These are phyloP conservation scores for Claviceps cyperi DNA, from an alignment of 2,329 filamentous ascomycete genomes.

Conservation along the genomic window DNA sequence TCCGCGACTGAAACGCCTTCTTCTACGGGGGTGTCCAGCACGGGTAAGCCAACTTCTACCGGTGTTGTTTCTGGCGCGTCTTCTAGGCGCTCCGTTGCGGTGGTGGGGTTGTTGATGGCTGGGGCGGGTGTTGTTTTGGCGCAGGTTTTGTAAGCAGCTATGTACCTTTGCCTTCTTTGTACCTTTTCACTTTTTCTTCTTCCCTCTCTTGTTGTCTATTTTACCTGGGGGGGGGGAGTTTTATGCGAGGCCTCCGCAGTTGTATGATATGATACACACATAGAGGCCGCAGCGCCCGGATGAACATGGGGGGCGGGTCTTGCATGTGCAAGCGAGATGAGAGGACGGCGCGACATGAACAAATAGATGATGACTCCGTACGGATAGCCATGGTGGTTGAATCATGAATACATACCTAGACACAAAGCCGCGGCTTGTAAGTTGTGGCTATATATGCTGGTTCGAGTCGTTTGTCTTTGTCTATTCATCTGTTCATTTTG, in stretches of 20 bases:
- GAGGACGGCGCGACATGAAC: too few relatives aligned
- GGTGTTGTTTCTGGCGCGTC: conserved; percentile 12
- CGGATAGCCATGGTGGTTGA: too few relatives aligned
- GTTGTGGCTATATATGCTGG: too few relatives aligned
- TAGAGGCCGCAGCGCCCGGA: too few relatives aligned
- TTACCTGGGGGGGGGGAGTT: background rate
- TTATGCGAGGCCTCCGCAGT: too few relatives aligned
- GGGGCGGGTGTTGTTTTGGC: conserved; percentile 15
- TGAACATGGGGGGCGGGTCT: too few relatives aligned
- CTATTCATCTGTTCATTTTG: too few relatives aligned
- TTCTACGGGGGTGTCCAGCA: background rate
- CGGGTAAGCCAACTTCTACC: background rate
- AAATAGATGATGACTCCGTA: too few relatives aligned
- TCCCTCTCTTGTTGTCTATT: background rate
- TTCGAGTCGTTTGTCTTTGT: too few relatives aligned
- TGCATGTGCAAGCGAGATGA: too few relatives aligned
- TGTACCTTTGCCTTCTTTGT: background rate
- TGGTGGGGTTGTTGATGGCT: conserved; percentile 15
- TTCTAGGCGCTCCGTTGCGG: conserved; percentile 10
- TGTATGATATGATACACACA: background rate
- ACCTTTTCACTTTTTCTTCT: background rate
- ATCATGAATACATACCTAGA: too few relatives aligned
- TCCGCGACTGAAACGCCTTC: conserved; percentile 2
- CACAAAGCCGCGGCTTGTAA: too few relatives aligned
- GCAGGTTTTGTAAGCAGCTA: conserved; percentile 11